These are phyloP conservation scores for Hanseniaspora occidentalis DNA, from an alignment of 805 yeast species.

Conservation along the genomic window DNA sequence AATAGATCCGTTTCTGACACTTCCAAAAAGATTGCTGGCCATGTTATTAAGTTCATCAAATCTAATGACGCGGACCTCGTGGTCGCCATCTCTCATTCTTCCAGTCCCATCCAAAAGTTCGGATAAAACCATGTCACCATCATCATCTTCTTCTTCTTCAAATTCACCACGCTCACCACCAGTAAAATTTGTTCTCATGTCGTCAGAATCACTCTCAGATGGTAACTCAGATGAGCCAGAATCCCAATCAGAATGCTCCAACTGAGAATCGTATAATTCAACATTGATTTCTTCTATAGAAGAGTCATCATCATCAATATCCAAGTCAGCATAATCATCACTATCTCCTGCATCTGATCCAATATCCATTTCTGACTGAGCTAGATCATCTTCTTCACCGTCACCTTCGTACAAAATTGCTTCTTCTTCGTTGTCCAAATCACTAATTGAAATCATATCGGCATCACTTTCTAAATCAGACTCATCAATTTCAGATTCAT, in stretches of 20 bases:
- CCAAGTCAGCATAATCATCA: slow-evolving; percentile 6
- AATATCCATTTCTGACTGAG: slow-evolving; percentile 10
- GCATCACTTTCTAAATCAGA: slow-evolving; percentile 24
- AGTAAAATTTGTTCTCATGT: slow-evolving; percentile 20
- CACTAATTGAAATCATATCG: not conserved
- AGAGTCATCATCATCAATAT: slow-evolving; percentile 7
- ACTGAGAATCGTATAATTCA: not conserved
- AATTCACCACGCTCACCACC: slow-evolving; percentile 10
- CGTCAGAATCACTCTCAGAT: slow-evolving; percentile 22
- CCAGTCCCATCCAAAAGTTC: not conserved
- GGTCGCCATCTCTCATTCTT: not conserved
- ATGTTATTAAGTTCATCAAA: not conserved
- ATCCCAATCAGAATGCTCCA: slow-evolving; percentile 22
- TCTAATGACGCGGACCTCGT: not conserved
- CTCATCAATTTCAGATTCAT: slow-evolving; percentile 17
- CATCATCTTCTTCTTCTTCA: not conserved
- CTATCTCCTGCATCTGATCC: slow-evolving; percentile 6
- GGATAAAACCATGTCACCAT: not conserved
- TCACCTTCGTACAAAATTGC: slow-evolving; percentile 8
- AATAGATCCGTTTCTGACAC: not conserved
- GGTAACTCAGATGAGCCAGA: slow-evolving; percentile 24
- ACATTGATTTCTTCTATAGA: slow-evolving; percentile 1
- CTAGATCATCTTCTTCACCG: slow-evolving; percentile 13
- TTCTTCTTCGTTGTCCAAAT: not conserved
- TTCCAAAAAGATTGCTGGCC: not conserved